Base-by-base conservation (phyloP, 2,329 filamentous ascomycete genomes). In the Aureobasidium sp. region DNA sequence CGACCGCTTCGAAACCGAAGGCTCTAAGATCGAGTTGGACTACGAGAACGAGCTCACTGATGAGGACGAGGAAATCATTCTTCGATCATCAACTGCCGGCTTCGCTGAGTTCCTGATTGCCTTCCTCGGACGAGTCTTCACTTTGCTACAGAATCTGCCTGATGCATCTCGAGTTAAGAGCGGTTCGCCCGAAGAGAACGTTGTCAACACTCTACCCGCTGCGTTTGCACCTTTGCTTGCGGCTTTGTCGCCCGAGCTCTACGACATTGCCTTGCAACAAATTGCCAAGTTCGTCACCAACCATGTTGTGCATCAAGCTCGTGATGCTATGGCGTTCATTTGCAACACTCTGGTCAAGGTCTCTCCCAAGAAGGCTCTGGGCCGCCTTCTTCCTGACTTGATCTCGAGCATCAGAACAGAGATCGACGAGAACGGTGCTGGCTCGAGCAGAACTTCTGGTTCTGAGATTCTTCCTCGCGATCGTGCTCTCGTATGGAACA, bases 281-380 rank as follows among this genome's bases (percentile, higher is more conserved):
- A 86, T 99, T 68, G 89, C 92, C 2, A 85, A 90, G 36, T 99
- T 99, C 73, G 89, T 97, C 29, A 87, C 89, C 1, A 90, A 90
- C 66, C 94, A 97, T 76, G 94, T 99, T 53, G 93, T 99, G 20
- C 92, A 99, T 69, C 94, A 97, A 75, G 93, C 94, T 59, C 83
- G 93, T 67, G 94, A 99, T 79, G 93, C 94, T 8, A 97, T 99
- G 89, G 94, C 95, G 1, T 99, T 96, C 82, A 97, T 97, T 60
- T 90, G 93, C 76, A 97, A 97, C 74, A 90, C 91, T 0, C 81
- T 99, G 27, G 96, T 94, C 81, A 97, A 97, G 76, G 91, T 96
- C 67, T 90, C 95, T 68, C 92, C 95, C 0, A 87, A 93, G 72
- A 97, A 97, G 77, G 92, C 94, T 0, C 80, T 99, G 56, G 94